Conservation (phyloP, 2,329 filamentous ascomycete genomes). For the Penicillium sp. region DNA sequence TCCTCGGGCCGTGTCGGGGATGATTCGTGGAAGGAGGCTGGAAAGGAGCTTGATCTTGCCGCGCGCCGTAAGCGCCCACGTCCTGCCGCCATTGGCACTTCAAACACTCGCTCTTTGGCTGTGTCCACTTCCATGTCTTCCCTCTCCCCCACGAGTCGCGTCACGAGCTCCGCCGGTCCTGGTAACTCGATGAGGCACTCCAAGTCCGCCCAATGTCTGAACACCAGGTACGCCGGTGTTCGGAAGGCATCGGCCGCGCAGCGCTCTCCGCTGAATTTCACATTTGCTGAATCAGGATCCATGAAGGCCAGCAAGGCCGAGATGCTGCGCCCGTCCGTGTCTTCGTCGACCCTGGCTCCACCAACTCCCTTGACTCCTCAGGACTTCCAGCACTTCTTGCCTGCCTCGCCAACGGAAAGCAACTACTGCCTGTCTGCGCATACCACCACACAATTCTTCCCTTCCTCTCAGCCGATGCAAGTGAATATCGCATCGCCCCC, state of each 20-base stretch:
- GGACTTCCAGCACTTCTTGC: conserved; percentile 47
- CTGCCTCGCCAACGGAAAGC: conserved; percentile 43
- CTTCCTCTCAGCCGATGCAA: conserved; percentile 45
- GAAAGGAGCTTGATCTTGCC: conserved; percentile 51
- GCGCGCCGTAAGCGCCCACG: conserved; percentile 51
- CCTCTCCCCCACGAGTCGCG: conserved; percentile 46
- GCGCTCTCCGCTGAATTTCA: conserved; percentile 52
- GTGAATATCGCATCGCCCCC: conserved; percentile 50
- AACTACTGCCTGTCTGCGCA: conserved; percentile 44
- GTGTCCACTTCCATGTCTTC: conserved; percentile 47
- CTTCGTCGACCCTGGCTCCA: conserved; percentile 44
- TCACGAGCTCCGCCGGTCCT: conserved; percentile 35
- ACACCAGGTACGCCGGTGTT: conserved; percentile 51
- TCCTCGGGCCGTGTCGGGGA: conserved; percentile 32
- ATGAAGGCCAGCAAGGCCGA: conserved; percentile 41
- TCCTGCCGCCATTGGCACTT: conserved; percentile 51
- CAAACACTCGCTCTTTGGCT: conserved; percentile 42
- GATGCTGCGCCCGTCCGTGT: conserved; percentile 41
- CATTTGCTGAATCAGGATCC: conserved; percentile 49
- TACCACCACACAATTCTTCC: conserved; percentile 41
- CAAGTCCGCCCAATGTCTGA: conserved; percentile 51
- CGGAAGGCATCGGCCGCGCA: conserved; percentile 52
- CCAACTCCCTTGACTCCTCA: conserved; percentile 51
- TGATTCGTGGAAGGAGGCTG: conserved; percentile 40
- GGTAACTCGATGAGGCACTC: conserved; percentile 50